Evolutionary conservation across 805 yeast species (phyloP).

Genomic region (Candida coleopterorum): DNA sequence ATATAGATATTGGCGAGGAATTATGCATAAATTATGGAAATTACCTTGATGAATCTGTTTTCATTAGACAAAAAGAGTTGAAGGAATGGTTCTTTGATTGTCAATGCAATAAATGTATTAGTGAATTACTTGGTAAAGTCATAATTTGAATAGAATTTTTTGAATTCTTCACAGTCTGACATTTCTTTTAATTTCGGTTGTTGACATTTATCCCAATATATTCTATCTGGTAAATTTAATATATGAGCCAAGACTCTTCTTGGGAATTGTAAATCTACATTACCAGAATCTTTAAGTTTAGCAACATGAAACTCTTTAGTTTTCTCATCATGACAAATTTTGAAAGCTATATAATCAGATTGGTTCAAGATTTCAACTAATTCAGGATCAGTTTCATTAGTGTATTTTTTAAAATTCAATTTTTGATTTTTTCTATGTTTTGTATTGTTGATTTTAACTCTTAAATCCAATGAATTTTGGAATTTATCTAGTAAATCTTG

Average conservation of each 20-base stretch:
- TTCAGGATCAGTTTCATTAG: conserved; percentile 16
- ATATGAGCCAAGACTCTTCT: conserved; percentile 69
- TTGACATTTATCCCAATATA: conserved; percentile 73
- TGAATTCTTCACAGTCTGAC: conserved; percentile 59
- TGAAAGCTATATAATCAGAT: conserved; percentile 35
- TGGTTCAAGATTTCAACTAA: conserved; percentile 20
- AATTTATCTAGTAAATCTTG: conserved; percentile 40
- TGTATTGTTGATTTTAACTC: conserved; percentile 40
- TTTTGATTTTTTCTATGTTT: conserved; percentile 37
- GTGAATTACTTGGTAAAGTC: conserved; percentile 42
- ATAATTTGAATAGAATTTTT: conserved; percentile 45
- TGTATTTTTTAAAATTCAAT: conserved; percentile 37
- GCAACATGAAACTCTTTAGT: conserved; percentile 16
- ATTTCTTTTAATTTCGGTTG: conserved; percentile 63
- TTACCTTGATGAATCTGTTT: conserved; percentile 34
- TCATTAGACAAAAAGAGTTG: conserved; percentile 38
- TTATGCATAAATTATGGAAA: conserved; percentile 62
- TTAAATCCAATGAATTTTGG: conserved; percentile 42
- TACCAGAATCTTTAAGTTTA: conserved; percentile 21
- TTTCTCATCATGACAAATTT: conserved; percentile 18
- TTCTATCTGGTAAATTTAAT: conserved; percentile 54
- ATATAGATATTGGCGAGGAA: conserved; percentile 43
- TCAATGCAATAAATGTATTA: conserved; percentile 43
- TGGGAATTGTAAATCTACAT: conserved; percentile 78
- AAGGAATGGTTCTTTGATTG: conserved; percentile 59